Evolutionary conservation across 495 filamentous ascomycete species (phyloP), one percentile per base, ranked within the genome.

Genomic region (Penicillium macrosclerotiorum): DNA sequence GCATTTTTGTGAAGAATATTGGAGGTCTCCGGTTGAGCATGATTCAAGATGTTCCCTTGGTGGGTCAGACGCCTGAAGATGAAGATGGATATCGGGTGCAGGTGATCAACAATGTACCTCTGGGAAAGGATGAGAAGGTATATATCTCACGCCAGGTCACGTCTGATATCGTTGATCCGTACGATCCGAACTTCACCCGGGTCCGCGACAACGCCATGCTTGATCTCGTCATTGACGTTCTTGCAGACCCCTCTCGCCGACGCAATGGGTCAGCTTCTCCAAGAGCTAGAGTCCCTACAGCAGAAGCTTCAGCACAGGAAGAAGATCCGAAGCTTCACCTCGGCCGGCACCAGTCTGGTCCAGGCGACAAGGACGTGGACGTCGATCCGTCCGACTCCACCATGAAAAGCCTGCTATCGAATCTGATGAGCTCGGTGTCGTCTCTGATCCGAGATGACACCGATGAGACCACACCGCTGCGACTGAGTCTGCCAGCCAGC

Each of bases 41-140:
- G 78, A 71, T 90, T n/a, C 77, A 84, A 41, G 88, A 93, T 52
- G 74, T 65, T 14, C 66, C 67, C 2, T 38, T 66, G 4, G 47
- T 42, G 13, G 67, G 70, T n/a, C 51, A 63, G 4, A 42, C 54
- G 11, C 17, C 5, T 0, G 38, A 41, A 19, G 37, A 64, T 16
- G 64, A 54, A 13, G 71, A 69, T 26, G 69, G 69, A 26, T 94
- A 80, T 68, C 75, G 88, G 47, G 78, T 94, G 17, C 86, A 82
- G 43, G 84, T 84, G 31, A 78, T 97, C 63, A 86, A 86, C 33
- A 86, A 86, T 55, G 76, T 94, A 20, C 75, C 85, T 0, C 70
- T 98, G 1, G 93, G 93, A 7, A 85, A 88, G 45, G 90, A 96
- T 54, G 93, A 98, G 69, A 89, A 84, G 57, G 80, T 96, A 42